Evolutionary conservation across 192 early-diverging fungal species (phyloP).

Genomic region (Geranomyces variabilis): DNA sequence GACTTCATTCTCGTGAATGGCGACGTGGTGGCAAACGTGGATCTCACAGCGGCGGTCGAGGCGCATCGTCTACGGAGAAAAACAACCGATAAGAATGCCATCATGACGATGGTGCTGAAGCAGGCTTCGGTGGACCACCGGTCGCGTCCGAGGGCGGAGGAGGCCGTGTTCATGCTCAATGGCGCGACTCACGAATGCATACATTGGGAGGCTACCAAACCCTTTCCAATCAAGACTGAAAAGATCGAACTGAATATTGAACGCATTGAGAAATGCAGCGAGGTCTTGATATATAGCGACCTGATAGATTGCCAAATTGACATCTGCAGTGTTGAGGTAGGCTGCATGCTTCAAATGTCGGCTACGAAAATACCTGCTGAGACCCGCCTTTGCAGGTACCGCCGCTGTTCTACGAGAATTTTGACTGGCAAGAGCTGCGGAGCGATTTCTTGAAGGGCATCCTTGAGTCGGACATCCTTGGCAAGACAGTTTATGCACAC

Average conservation of each 20-base stretch:
- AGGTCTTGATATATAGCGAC: slow-evolving; percentile 85
- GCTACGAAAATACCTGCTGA: background rate
- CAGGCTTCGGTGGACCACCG: slow-evolving; percentile 66
- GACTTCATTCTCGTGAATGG: slow-evolving; percentile 94
- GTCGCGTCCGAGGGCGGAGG: slow-evolving; percentile 62
- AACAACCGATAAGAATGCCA: slow-evolving; percentile 74
- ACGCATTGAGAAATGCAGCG: slow-evolving; percentile 52
- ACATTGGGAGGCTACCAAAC: slow-evolving; percentile 71
- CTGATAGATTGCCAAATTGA: slow-evolving; percentile 91
- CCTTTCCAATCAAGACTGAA: slow-evolving; percentile 57
- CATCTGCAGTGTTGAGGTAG: slow-evolving; percentile 87
- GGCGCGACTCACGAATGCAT: slow-evolving; percentile 75
- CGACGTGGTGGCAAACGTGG: slow-evolving; percentile 89
- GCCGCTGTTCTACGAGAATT: slow-evolving; percentile 93
- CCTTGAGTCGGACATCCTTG: slow-evolving; percentile 82
- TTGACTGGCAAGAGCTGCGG: slow-evolving; percentile 93
- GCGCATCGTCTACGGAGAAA: slow-evolving; percentile 73
- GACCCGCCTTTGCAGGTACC: slow-evolving; percentile 60
- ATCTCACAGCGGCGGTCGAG: slow-evolving; percentile 73
- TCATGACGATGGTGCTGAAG: slow-evolving; percentile 95
- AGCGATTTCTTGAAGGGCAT: slow-evolving; percentile 90
- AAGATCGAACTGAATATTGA: slow-evolving; percentile 64
- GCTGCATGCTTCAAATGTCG: background rate
- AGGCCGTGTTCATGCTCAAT: slow-evolving; percentile 86
- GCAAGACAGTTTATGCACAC: slow-evolving; percentile 85